Evolutionary conservation across 2,329 filamentous ascomycete genomes (phyloP), one percentile per base, ranked within the genome.

Genomic region (Cladosporium sp.): DNA sequence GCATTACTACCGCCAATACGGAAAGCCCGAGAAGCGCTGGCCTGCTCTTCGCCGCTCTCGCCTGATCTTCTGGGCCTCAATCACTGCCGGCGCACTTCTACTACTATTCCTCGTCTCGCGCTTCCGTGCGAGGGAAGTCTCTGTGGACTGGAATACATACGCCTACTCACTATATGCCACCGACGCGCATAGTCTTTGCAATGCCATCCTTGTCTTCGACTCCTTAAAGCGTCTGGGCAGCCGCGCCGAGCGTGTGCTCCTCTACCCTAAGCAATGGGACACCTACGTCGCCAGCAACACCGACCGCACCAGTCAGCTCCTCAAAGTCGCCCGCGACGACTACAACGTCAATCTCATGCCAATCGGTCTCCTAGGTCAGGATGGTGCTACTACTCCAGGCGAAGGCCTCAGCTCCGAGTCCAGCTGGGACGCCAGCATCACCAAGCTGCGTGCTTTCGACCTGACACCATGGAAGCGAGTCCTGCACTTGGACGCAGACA

Each of bases 391-490:
- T 28, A 28, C 34, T 24, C 65, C 69, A 15, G 59, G 59, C 49
- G 74, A 69, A 28, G 49, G 36, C 10, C 75, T 77, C 49, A 73
- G 76, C 63, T 71, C 74, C 64, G 71, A 71, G 21, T 65, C 61
- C 21, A 52, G 32, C 1, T 90, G 87, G 88, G 85, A 87, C 65
- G 84, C 86, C 41, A 87, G 85, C 2, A 87, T 87, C 70, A 88
- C 87, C 28, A 91, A 92, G 74, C 82, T 91, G 28, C 82, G 89
- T 47, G 87, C 88, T 3, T 91, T 90, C 73, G 88, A 87, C 67
- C 85, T 89, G 59, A 86, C 85, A 0, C 81, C 87, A 59, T 91
- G 90, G 74, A 77, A 83, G 21, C 82, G 85, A 58, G 79, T 87
- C 38, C 78, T 87, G 49, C 80, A 83, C 52, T 77, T 88, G 54